Base-by-base conservation (phyloP, 306 rosid genomes). In the Senna siamea region DNA sequence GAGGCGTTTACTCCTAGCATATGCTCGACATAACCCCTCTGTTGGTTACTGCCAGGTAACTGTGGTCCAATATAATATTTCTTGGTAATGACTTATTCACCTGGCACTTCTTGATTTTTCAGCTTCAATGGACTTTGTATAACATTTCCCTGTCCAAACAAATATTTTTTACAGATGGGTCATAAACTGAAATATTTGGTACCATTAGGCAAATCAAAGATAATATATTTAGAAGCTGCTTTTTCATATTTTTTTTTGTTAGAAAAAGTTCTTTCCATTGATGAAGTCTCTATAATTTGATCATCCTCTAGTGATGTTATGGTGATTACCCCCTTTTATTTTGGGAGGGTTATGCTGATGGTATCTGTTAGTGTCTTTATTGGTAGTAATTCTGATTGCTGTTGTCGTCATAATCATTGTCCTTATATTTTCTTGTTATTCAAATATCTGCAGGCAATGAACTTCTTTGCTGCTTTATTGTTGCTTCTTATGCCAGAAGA, bases 1-100 rank as follows among this genome's bases (percentile, higher is more conserved):
- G 83, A 88, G 97, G 86, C 97, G 97, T 71, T 80, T 94, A 71
- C 91, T 94, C 69, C 52, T 87, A 69, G 97, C 98, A 72, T 93
- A 93, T 84, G 96, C 97, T 84, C 88, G 88, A 14, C 96, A 91
- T 85, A 93, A 93, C 77, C 98, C 97, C 73, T 74, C 92, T 40
- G 96, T 91, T 82, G 98, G 98, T 51, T 93, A 93, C 73, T 91
- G 96, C 79, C 98, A 93, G 96, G 98, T 93, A 89, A 83, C 37
- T 66, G 67, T 55, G 74, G 52, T 65, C 68, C 47, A 57, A 55
- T 69, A 65, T 44, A 58, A 55, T 57, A 1, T 37, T 38, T 62
- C 40, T 28, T 78, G 54, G 73, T 68, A 40, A 72, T 72, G 54
- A 54, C 56, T 56, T 6, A 32, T 44, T 77, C 52, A 18, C 17